These are phyloP conservation scores for Balakata baccata DNA, from an alignment of 345 rosid genomes.

Conservation along the genomic window DNA sequence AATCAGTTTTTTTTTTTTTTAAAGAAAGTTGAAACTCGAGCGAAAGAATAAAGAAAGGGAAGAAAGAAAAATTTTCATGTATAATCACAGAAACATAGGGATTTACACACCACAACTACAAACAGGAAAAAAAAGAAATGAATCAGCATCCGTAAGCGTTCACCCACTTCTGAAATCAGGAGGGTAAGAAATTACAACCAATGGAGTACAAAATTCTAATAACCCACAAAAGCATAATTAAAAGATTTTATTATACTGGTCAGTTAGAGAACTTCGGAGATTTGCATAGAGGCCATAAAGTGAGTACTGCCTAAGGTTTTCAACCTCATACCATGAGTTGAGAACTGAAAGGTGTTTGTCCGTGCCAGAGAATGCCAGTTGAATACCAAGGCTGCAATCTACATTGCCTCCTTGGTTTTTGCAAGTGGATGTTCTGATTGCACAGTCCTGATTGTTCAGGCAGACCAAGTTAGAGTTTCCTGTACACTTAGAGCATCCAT, in stretches of 20 bases:
- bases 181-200: constrained; percentile 5
- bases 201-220: constrained; percentile 8
- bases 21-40: too few relatives aligned
- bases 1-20: too few relatives aligned
- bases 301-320: constrained; percentile 87
- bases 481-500: constrained; percentile 78
- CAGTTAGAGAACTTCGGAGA: constrained; percentile 63
- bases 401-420: constrained; percentile 63
- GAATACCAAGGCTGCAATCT: constrained; percentile 95
- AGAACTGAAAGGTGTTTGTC: constrained; percentile 80
- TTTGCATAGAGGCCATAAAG: constrained; percentile 82
- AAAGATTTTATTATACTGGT: constrained; percentile 63
- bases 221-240: constrained; percentile 19
- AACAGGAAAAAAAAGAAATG: neutral
- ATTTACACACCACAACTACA: constrained; percentile 13
- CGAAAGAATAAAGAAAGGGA: too few relatives aligned
- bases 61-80: too few relatives aligned
- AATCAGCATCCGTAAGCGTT: neutral
- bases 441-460: constrained; percentile 83
- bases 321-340: constrained; percentile 97
- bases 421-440: constrained; percentile 62
- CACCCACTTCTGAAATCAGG: neutral
- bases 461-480: constrained; percentile 62
- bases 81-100: neutral
- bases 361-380: constrained; percentile 92